phyloP scores from a whole-genome alignment of 768 basidiomycete species.

The Leccinum sublutescens region DNA sequence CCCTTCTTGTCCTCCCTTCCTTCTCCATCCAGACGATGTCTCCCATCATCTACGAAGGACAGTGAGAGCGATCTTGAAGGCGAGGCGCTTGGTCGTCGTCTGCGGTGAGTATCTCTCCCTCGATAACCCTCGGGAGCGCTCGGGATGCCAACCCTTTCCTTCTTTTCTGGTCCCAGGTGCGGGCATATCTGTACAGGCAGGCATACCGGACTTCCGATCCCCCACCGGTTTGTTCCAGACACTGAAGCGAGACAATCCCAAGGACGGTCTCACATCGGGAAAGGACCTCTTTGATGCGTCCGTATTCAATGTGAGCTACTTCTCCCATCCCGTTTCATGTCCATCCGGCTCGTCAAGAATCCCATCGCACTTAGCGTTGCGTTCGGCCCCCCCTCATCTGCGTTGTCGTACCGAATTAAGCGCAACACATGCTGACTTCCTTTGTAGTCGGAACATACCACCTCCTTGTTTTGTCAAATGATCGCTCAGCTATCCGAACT shows the following conservation, averaged over 20 bases:
- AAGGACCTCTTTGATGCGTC: constrained; percentile 91
- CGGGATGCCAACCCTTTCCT: not conserved
- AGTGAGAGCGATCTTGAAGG: constrained; percentile 70
- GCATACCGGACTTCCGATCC: constrained; percentile 90
- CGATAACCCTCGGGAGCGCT: constrained; percentile 13
- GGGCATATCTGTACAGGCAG: constrained; percentile 83
- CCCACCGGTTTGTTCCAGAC: constrained; percentile 76
- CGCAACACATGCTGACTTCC: constrained; percentile 18
- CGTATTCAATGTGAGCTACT: constrained; percentile 70
- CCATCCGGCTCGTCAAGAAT: constrained; percentile 3
- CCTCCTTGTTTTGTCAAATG: constrained; percentile 83
- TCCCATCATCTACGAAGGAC: constrained; percentile 49
- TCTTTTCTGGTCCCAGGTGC: constrained; percentile 52
- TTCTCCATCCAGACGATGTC: constrained; percentile 47
- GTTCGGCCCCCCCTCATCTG: not conserved
- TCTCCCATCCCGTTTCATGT: constrained; percentile 1
- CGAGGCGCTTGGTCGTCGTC: constrained; percentile 81
- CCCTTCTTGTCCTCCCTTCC: constrained; percentile 56
- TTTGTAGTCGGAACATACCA: constrained; percentile 67
- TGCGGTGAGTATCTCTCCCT: constrained; percentile 57
- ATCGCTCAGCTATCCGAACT: constrained; percentile 78
- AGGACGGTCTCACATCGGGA: constrained; percentile 66
- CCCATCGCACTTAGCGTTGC: not conserved
- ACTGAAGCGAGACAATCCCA: constrained; percentile 75
- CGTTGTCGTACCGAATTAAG: constrained; percentile 1